Evolutionary conservation across 352 stramenopile genomes (phyloP).

Genomic region (Pythium myriotylum): DNA sequence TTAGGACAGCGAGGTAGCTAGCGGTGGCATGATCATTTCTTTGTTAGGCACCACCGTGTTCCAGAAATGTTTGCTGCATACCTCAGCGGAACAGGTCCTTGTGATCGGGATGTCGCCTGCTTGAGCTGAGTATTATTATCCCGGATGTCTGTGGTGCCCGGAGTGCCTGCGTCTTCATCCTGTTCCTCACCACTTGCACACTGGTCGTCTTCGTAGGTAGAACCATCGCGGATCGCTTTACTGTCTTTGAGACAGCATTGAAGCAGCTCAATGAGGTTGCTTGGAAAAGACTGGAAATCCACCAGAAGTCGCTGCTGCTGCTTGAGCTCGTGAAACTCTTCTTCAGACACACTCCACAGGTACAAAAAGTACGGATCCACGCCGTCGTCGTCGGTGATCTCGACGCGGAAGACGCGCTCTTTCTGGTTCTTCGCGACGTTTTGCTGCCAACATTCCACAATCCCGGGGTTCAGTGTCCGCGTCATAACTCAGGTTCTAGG

Average conservation of each 20-base stretch:
- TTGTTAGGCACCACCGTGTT: neutral
- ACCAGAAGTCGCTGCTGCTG: conserved; percentile 92
- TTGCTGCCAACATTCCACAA: conserved; percentile 43
- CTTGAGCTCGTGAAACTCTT: conserved; percentile 95
- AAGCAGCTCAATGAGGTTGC: conserved; percentile 93
- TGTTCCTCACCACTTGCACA: conserved; percentile 1
- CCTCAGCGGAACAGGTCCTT: conserved; percentile 77
- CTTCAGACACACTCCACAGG: conserved; percentile 92
- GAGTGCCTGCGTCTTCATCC: conserved; percentile 20
- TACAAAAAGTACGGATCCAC: conserved; percentile 92
- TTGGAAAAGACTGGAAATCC: conserved; percentile 92
- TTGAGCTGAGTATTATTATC: conserved; percentile 8
- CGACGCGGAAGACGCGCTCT: conserved; percentile 89
- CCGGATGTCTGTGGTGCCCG: neutral
- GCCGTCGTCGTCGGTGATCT: conserved; percentile 93
- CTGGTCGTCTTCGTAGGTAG: neutral
- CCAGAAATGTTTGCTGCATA: conserved; percentile 4
- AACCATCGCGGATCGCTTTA: conserved; percentile 35
- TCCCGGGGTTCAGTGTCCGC: neutral
- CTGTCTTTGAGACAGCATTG: conserved; percentile 86
- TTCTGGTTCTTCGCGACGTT: conserved; percentile 79
- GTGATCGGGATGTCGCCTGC: conserved; percentile 42
- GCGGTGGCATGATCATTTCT: neutral
- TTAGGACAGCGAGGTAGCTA: conserved; percentile 84
- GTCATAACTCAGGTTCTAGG: neutral